These are phyloP conservation scores for Nitzschia sp. DNA, from an alignment of 108 stramenopile species.

Conservation along the genomic window DNA sequence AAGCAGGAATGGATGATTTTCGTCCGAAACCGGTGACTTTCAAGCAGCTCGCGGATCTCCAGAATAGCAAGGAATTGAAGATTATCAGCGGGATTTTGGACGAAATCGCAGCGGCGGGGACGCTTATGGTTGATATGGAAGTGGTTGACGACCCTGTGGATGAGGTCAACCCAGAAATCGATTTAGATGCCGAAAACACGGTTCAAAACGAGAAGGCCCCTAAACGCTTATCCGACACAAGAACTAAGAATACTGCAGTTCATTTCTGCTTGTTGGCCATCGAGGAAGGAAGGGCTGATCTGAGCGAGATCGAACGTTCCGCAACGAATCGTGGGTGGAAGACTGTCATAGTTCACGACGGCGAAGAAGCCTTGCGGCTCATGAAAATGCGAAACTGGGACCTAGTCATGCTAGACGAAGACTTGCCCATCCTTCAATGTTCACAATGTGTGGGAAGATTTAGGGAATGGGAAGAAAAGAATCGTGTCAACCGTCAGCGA, in stretches of 20 bases:
- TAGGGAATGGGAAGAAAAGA: conserved; percentile 54
- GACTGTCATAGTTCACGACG: conserved; percentile 42
- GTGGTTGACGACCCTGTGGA: background rate
- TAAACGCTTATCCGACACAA: background rate
- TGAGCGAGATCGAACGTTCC: background rate
- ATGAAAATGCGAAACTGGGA: conserved; percentile 64
- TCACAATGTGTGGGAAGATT: conserved; percentile 44
- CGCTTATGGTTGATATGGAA: conserved; percentile 13
- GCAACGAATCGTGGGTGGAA: conserved; percentile 49
- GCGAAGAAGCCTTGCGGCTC: conserved; percentile 49
- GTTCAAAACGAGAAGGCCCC: background rate
- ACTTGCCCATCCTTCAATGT: conserved; percentile 38
- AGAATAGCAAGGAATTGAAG: conserved; percentile 27
- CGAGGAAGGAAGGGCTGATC: background rate
- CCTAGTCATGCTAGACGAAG: conserved; percentile 48
- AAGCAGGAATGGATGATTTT: conserved; percentile 74
- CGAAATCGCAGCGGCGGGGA: conserved; percentile 20
- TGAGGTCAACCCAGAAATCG: background rate
- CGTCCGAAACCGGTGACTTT: conserved; percentile 60
- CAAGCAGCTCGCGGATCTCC: conserved; percentile 56
- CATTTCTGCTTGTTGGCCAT: conserved; percentile 30
- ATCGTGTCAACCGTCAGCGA: conserved; percentile 41
- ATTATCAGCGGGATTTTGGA: conserved; percentile 20
- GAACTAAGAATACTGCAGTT: background rate
- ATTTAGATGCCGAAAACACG: background rate